Evolutionary conservation across 2,329 filamentous ascomycete genomes (phyloP).

Genomic region (Thermochaetoides dissita): DNA sequence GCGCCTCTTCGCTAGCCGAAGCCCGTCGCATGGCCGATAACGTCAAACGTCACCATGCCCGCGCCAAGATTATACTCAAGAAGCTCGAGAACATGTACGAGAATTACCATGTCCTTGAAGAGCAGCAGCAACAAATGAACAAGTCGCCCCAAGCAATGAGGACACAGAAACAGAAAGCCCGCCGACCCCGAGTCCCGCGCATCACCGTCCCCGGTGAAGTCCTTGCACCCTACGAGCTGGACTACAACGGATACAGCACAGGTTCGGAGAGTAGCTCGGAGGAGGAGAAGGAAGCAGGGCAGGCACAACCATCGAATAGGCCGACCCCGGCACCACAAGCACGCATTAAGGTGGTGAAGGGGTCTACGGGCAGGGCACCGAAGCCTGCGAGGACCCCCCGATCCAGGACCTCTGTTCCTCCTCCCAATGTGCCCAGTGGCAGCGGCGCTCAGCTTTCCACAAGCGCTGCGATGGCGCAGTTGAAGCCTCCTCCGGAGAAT

Average conservation of each 20-base stretch:
- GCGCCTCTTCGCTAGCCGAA: constrained; percentile 47
- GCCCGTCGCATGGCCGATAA: constrained; percentile 50
- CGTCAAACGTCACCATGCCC: constrained; percentile 46
- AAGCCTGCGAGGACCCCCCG: constrained; percentile 31
- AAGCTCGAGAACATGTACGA: constrained; percentile 48
- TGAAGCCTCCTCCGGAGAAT: constrained; percentile 46
- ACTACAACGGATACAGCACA: constrained; percentile 44
- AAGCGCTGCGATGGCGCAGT: constrained; percentile 25
- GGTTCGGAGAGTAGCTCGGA: constrained; percentile 40
- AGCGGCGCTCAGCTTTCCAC: constrained; percentile 20
- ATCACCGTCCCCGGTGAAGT: constrained; percentile 55
- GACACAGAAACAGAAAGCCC: constrained; percentile 34
- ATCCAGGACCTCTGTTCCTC: constrained; percentile 13
- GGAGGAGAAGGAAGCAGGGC: constrained; percentile 30
- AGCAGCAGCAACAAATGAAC: constrained; percentile 36
- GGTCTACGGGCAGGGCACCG: constrained; percentile 8
- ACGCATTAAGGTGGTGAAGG: constrained; percentile 36
- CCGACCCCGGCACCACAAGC: constrained; percentile 22
- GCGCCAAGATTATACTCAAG: constrained; percentile 42
- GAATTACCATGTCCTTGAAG: constrained; percentile 40
- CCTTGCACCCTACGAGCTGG: constrained; percentile 49
- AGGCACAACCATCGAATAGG: constrained; percentile 26
- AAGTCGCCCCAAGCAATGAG: constrained; percentile 42
- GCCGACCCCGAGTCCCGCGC: constrained; percentile 34
- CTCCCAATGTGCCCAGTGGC: constrained; percentile 6